Evolutionary conservation across 371 early-diverging fungal species (phyloP).

Genomic region (Saksenaea vasiformis): DNA sequence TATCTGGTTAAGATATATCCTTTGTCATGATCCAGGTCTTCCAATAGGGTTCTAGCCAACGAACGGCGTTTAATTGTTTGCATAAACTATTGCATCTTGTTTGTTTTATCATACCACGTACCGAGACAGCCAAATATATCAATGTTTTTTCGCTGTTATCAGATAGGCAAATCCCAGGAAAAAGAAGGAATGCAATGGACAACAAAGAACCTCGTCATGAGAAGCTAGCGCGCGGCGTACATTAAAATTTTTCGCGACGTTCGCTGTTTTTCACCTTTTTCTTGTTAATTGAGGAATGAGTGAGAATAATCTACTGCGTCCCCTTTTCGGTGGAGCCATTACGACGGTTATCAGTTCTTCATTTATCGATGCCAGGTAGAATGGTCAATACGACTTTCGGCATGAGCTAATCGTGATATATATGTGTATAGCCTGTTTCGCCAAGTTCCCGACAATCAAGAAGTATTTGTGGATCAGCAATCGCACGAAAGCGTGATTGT

Average conservation of each 20-base stretch:
- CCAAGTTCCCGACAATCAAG: slow-evolving; percentile 89
- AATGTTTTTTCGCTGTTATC: no score
- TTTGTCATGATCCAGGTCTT: no score
- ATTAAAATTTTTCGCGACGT: background rate
- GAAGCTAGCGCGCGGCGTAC: background rate
- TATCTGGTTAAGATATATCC: no score
- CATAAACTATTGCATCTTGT: no score
- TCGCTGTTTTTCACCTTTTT: background rate
- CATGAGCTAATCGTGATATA: background rate
- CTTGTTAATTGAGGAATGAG: no score
- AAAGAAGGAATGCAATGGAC: no score
- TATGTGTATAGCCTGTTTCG: slow-evolving; percentile 68
- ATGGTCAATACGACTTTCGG: background rate
- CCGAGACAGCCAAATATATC: no score
- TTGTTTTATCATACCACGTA: no score
- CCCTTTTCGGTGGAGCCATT: slow-evolving; percentile 74
- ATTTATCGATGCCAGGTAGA: slow-evolving; percentile 70
- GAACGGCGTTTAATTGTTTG: no score
- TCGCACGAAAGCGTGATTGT: slow-evolving; percentile 83
- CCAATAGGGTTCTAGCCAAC: no score
- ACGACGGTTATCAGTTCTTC: slow-evolving; percentile 48
- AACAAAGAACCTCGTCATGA: no score
- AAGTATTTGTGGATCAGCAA: slow-evolving; percentile 77
- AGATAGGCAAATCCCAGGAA: no score
- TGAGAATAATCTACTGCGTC: background rate